A percentile compares a stretch with the other conserved stretches of the same genome.
These are phyloP conservation scores for Neophaeococcomyces mojaviensis DNA, from an alignment of 2,329 filamentous ascomycete species.

Conservation along the genomic window DNA sequence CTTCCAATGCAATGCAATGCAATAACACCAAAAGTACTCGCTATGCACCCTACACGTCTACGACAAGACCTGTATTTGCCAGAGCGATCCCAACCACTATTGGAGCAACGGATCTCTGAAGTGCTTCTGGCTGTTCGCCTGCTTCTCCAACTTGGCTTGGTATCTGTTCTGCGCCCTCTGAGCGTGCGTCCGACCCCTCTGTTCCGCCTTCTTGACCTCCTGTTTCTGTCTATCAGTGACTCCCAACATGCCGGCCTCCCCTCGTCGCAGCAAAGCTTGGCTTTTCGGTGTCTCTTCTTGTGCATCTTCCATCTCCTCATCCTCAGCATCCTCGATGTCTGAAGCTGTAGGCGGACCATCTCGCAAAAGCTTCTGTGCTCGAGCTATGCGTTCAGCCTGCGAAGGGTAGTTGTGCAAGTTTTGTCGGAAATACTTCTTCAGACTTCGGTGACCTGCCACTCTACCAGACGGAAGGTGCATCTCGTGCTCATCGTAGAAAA, in stretches of 20 bases:
- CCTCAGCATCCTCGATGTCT: conserved; percentile 50
- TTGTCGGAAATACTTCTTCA: conserved; percentile 84
- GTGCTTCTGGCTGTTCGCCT: conserved; percentile 70
- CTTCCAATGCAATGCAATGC: too few relatives aligned
- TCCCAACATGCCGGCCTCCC: conserved; percentile 71
- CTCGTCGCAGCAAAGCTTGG: conserved; percentile 54
- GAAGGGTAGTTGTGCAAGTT: conserved; percentile 82
- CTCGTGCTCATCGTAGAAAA: conserved; percentile 88
- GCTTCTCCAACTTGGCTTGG: conserved; percentile 64
- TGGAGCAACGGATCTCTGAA: conserved; percentile 42
- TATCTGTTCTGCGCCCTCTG: conserved; percentile 55
- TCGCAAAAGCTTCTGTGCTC: conserved; percentile 20
- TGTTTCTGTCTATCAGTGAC: conserved; percentile 69
- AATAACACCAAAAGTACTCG: background rate
- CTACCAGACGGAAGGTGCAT: conserved; percentile 85
- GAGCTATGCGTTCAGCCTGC: conserved; percentile 64
- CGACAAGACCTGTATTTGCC: background rate
- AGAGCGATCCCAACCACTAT: conserved; percentile 9
- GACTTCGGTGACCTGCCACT: conserved; percentile 79
- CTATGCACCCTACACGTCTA: background rate
- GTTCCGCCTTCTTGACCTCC: conserved; percentile 58
- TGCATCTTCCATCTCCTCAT: conserved; percentile 39
- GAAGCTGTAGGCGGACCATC: conserved; percentile 28
- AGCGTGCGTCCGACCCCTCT: conserved; percentile 59
- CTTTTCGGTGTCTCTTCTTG: conserved; percentile 15